phyloP scores from a whole-genome alignment of 2,329 filamentous ascomycete genomes.

The Aspergillus uvarum region DNA sequence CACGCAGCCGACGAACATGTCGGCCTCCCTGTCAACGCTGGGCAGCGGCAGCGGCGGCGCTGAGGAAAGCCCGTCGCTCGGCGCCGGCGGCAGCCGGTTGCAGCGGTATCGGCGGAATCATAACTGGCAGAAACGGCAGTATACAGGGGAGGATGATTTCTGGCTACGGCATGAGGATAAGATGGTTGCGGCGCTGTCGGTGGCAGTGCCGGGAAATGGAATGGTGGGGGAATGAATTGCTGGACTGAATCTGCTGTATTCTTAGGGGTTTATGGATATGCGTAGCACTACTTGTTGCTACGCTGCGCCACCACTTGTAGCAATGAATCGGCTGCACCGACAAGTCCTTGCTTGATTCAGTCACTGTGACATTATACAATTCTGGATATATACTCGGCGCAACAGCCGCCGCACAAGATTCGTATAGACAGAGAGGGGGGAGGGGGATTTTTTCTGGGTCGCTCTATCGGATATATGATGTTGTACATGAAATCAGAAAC shows the following conservation, averaged over 20 bases:
- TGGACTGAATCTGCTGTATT: too few relatives aligned
- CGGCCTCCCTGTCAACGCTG: not conserved
- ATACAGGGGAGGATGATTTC: slow-evolving; percentile 29
- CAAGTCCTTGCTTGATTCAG: not conserved
- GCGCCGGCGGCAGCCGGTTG: slow-evolving; percentile 18
- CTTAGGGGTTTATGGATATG: too few relatives aligned
- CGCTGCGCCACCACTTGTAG: too few relatives aligned
- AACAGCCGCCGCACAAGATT: not conserved
- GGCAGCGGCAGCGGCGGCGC: not conserved
- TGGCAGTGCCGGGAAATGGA: slow-evolving; percentile 10
- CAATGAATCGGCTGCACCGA: too few relatives aligned
- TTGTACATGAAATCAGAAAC: not conserved
- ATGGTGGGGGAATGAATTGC: slow-evolving; percentile 8
- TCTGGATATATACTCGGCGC: not conserved
- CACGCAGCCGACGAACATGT: not conserved
- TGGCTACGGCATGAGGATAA: slow-evolving; percentile 29
- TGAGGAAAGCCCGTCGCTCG: not conserved
- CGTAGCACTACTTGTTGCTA: too few relatives aligned
- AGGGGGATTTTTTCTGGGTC: not conserved
- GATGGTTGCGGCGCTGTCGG: slow-evolving; percentile 12
- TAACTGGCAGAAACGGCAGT: slow-evolving; percentile 14
- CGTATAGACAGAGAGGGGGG: not conserved
- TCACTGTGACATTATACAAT: not conserved
- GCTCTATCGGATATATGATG: not conserved
- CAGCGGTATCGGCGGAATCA: slow-evolving; percentile 24